Evolutionary conservation across 441 rosid genomes (phyloP).

Genomic region (Syzygium syzygioides): DNA sequence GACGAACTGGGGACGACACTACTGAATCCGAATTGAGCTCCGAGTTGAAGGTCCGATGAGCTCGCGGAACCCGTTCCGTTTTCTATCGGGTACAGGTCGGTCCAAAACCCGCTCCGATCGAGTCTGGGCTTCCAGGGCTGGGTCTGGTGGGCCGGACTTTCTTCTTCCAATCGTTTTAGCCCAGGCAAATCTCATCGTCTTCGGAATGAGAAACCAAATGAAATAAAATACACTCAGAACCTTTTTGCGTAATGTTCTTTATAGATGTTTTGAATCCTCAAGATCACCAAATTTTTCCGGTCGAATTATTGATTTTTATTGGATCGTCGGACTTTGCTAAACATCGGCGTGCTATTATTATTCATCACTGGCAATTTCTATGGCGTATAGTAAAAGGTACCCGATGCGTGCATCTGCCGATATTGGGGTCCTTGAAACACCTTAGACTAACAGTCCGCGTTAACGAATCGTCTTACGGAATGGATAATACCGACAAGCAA

Average conservation of each 20-base stretch:
- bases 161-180: not conserved
- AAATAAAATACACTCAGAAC: not conserved
- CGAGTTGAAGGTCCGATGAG: not conserved
- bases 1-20: not conserved
- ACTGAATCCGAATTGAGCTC: not conserved
- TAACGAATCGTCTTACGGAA: not conserved
- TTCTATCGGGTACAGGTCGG: not conserved
- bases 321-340: not conserved
- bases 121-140: not conserved
- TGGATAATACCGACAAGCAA: not conserved
- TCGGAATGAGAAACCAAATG: not conserved
- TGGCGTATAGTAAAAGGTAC: not conserved
- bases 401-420: not conserved
- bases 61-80: not conserved
- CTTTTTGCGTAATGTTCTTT: not conserved
- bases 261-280: not conserved
- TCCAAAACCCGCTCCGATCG: not conserved
- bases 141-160: not conserved
- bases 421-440: not conserved
- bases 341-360: not conserved
- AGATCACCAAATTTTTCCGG: not conserved
- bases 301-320: not conserved
- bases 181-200: not conserved
- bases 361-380: not conserved
- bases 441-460: not conserved